Evolutionary conservation across 805 yeast genomes (phyloP).

Genomic region (Candida maesae): DNA sequence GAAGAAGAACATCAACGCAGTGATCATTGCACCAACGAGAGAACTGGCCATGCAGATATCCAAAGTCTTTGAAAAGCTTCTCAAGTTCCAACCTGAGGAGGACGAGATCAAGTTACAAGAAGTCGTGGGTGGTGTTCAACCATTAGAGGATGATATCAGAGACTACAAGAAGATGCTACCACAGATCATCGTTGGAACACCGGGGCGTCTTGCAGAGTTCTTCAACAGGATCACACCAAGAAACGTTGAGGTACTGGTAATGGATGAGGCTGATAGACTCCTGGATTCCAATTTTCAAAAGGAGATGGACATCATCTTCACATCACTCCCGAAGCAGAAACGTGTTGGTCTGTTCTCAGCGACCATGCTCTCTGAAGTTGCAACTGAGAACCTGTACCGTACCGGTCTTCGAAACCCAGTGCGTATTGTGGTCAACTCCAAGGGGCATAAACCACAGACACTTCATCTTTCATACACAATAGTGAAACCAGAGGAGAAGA

Average conservation of each 20-base stretch:
- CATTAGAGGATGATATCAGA: conserved; percentile 70
- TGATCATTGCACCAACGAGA: conserved; percentile 67
- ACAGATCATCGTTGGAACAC: conserved; percentile 84
- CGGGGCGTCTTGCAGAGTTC: conserved; percentile 83
- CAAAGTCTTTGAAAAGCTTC: conserved; percentile 55
- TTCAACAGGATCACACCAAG: conserved; percentile 55
- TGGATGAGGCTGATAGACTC: conserved; percentile 89
- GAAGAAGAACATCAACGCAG: conserved; percentile 58
- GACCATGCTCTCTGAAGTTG: conserved; percentile 64
- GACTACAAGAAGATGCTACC: conserved; percentile 52
- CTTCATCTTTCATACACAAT: conserved; percentile 59
- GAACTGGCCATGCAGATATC: conserved; percentile 71
- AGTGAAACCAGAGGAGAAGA: conserved; percentile 55
- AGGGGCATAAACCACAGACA: conserved; percentile 52
- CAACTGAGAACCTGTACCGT: conserved; percentile 72
- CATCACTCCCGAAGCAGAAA: conserved; percentile 79
- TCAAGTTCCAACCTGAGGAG: conserved; percentile 55
- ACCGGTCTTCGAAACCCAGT: conserved; percentile 95
- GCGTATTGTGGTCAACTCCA: conserved; percentile 69
- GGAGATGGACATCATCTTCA: conserved; percentile 65
- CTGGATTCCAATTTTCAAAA: conserved; percentile 71
- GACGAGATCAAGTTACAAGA: conserved; percentile 50
- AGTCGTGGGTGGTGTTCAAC: conserved; percentile 58
- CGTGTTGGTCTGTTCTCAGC: conserved; percentile 95
- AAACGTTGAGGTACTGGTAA: conserved; percentile 66